Base-by-base conservation (phyloP, 1,139 yeast genomes). In the Suhomyces coccinellae region DNA sequence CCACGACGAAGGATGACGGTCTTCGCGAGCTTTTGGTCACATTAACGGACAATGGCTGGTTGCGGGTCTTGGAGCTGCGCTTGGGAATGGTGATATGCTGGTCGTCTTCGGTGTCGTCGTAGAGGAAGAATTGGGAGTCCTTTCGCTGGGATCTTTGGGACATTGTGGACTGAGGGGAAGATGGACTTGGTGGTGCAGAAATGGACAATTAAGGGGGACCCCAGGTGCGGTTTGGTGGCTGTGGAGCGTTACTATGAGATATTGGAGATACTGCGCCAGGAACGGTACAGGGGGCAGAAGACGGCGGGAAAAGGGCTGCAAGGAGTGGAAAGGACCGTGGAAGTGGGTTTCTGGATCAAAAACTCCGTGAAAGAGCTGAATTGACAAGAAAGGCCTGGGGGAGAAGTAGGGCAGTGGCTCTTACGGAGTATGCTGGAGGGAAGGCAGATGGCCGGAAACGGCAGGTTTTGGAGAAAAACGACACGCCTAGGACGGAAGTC, bases 21-120 rank as follows among this genome's bases (percentile, higher is more conserved):
- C 52, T 47, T 38, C 50, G 38, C 8, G 44, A 16, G 39, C 36
- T 40, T n/a, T 34, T 32, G 33, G 45, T 38, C 8, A 39, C 31
- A n/a, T 35, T 36, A 13, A 45, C 15, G 10, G 45, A 38, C 12
- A 41, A 24, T 14, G 41, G 37, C 15, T 32, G 20, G 35, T 30
- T 37, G 20, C 40, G 36, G 13, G 36, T 31, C 14, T 33, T 33
- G 33, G 38, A 14, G 10, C 30, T 12, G 22, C 50, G 27, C 15
- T 47, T 47, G 17, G 50, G 47, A 28, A 47, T 36, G n/a, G 37
- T 44, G 31, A 47, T 33, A 2, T 40, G 30, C 17, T 40, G 38
- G 27, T 40, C 49, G 6, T 44, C 48, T 7, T 10, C 28, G 22
- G 30, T 16, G 14, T 51, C 56, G 6, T 52, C 56, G 37, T 49